These are phyloP conservation scores for Fragosphaeria purpurea DNA, from an alignment of 2,329 filamentous ascomycete genomes.

Conservation along the genomic window DNA sequence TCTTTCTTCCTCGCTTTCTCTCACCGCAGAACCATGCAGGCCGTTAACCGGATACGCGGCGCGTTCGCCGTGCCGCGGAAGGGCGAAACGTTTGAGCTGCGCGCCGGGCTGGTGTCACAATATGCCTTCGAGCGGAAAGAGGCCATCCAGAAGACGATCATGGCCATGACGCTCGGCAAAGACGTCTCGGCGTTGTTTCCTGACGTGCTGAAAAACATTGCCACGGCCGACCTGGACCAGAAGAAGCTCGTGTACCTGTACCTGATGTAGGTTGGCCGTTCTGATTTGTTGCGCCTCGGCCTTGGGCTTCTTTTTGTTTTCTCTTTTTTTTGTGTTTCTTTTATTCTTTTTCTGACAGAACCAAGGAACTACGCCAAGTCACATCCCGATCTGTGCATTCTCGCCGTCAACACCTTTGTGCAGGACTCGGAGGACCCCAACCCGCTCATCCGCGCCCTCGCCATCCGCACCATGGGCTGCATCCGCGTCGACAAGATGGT, in stretches of 20 bases:
- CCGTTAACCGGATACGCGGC: constrained; percentile 90
- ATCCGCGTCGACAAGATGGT: constrained; percentile 99
- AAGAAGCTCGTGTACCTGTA: constrained; percentile 99
- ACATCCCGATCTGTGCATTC: constrained; percentile 94
- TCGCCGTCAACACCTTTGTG: constrained; percentile 97
- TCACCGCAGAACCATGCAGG: constrained; percentile 24
- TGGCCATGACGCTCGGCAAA: constrained; percentile 99
- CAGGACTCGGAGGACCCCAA: constrained; percentile 99
- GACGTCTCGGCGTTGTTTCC: constrained; percentile 96
- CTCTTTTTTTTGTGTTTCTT: not conserved
- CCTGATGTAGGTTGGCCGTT: constrained; percentile 59
- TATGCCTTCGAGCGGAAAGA: constrained; percentile 99
- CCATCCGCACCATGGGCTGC: constrained; percentile 96
- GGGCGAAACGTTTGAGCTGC: constrained; percentile 95
- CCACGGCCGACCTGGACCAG: constrained; percentile 86
- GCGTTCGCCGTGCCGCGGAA: constrained; percentile 90
- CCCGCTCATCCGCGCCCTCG: constrained; percentile 84
- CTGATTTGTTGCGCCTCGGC: not conserved
- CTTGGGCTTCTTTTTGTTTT: not conserved
- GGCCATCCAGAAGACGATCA: constrained; percentile 98
- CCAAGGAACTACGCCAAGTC: constrained; percentile 97
- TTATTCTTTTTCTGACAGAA: not conserved
- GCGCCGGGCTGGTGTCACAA: constrained; percentile 90
- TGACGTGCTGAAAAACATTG: constrained; percentile 97
- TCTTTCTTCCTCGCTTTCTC: not conserved